A percentile compares a stretch with the other conserved stretches of the same genome.
phyloP scores from a whole-genome alignment of 2,329 filamentous ascomycete genomes.

The Stagonosporopsis tanaceti region DNA sequence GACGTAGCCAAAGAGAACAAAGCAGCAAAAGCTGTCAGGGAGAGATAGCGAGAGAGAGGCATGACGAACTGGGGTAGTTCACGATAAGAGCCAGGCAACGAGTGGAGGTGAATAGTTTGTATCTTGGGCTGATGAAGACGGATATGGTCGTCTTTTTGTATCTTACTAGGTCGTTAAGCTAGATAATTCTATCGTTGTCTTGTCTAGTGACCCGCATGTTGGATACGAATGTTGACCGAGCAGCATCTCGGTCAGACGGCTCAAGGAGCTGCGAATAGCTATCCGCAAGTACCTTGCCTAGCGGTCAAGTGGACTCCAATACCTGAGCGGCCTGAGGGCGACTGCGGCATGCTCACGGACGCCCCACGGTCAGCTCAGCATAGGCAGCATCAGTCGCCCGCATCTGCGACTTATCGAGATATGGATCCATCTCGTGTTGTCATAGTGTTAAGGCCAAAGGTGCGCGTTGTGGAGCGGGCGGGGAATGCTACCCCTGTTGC shows the following conservation, averaged over 20 bases:
- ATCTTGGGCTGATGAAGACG: slow-evolving; percentile 10
- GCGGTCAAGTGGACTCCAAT: slow-evolving; percentile 17
- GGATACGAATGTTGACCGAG: slow-evolving; percentile 19
- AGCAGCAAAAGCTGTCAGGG: slow-evolving; percentile 33
- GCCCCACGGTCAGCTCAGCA: slow-evolving; percentile 25
- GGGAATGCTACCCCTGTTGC: slow-evolving; percentile 2
- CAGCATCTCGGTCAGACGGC: slow-evolving; percentile 25
- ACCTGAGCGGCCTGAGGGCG: slow-evolving; percentile 28
- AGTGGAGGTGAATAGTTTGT: slow-evolving; percentile 3
- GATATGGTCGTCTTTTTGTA: slow-evolving; percentile 36
- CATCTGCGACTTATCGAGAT: slow-evolving; percentile 23
- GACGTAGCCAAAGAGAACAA: slow-evolving; percentile 36
- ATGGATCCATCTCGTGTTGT: slow-evolving; percentile 4
- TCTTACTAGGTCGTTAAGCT: slow-evolving; percentile 13
- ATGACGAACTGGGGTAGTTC: slow-evolving; percentile 25
- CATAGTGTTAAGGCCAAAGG: slow-evolving; percentile 15
- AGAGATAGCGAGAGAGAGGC: slow-evolving; percentile 36
- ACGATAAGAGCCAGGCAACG: not conserved
- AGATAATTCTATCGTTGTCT: slow-evolving; percentile 17
- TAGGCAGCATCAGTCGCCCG: slow-evolving; percentile 16
- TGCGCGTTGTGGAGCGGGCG: slow-evolving; percentile 13
- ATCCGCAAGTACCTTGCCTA: slow-evolving; percentile 23
- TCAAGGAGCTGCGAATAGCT: slow-evolving; percentile 30
- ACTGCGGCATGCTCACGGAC: slow-evolving; percentile 23
- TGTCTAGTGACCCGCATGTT: slow-evolving; percentile 19